These are phyloP conservation scores for Geotrichum restrictum DNA, from an alignment of 1,139 yeast genomes.

Conservation along the genomic window DNA sequence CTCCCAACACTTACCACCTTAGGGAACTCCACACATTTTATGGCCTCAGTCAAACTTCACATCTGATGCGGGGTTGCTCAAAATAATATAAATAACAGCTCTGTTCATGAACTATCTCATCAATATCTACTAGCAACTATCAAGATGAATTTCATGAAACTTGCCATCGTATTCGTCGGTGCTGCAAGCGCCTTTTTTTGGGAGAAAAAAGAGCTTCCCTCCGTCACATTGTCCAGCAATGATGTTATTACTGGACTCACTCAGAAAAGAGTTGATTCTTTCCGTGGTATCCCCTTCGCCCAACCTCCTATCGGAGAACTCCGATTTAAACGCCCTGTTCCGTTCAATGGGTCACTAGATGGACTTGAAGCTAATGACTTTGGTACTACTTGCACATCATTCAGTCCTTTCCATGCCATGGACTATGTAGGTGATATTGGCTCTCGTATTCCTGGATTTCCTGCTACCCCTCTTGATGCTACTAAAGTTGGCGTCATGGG, in stretches of 20 bases:
- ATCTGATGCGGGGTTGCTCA: too few relatives aligned
- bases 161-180: too few relatives aligned
- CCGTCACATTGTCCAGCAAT: constrained; percentile 6
- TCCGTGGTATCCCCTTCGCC: constrained; percentile 22
- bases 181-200: too few relatives aligned
- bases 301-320: constrained; percentile 21
- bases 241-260: constrained; percentile 16
- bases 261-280: constrained; percentile 16
- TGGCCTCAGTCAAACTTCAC: too few relatives aligned
- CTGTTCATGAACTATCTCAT: too few relatives aligned
- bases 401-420: constrained; percentile 8
- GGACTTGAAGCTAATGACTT: constrained; percentile 13
- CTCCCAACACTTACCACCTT: too few relatives aligned
- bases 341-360: constrained; percentile 7
- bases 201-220: too few relatives aligned
- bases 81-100: too few relatives aligned
- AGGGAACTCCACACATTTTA: too few relatives aligned
- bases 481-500: constrained; percentile 14
- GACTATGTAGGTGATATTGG: neutral
- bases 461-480: constrained; percentile 6
- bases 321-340: constrained; percentile 19
- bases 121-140: too few relatives aligned
- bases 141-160: too few relatives aligned
- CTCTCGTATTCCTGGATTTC: neutral
- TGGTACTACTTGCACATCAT: constrained; percentile 8